Conservation (phyloP, 2,329 filamentous ascomycete species). For the Lasiodiplodia hormozganensis region DNA sequence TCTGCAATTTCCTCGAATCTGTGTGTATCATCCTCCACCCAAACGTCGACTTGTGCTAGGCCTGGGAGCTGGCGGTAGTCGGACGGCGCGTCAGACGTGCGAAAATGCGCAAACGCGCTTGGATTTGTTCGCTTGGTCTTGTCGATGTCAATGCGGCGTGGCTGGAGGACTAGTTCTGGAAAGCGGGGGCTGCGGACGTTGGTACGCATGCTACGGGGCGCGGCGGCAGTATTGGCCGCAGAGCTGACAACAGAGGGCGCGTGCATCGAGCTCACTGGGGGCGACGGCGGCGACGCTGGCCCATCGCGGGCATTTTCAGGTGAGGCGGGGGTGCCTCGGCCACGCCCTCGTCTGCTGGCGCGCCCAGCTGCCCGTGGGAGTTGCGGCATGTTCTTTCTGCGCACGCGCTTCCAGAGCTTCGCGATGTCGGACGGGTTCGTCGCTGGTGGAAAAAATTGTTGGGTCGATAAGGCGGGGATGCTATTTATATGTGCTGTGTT, state of each 20-base stretch:
- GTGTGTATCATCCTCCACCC: slow-evolving; percentile 1
- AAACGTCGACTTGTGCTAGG: slow-evolving; percentile 8
- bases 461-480: neutral
- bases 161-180: neutral
- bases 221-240: neutral
- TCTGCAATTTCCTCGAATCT: neutral
- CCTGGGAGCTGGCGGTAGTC: slow-evolving; percentile 8
- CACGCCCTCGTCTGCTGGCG: neutral
- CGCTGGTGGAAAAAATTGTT: neutral
- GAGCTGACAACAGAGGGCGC: neutral
- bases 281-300: neutral
- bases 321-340: neutral
- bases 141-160: slow-evolving; percentile 24
- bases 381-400: neutral
- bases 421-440: slow-evolving; percentile 3
- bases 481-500: neutral
- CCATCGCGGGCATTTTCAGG: neutral
- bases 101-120: slow-evolving; percentile 18
- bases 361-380: slow-evolving; percentile 1
- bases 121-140: neutral
- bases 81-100: neutral
- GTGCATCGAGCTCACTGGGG: neutral
- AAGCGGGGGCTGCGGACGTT: slow-evolving; percentile 20
- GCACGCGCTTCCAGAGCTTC: neutral
- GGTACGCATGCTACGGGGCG: neutral